Evolutionary conservation across 768 basidiomycete species (phyloP), one percentile per base, ranked within the genome.

Genomic region (Leccinum disarticulatum): DNA sequence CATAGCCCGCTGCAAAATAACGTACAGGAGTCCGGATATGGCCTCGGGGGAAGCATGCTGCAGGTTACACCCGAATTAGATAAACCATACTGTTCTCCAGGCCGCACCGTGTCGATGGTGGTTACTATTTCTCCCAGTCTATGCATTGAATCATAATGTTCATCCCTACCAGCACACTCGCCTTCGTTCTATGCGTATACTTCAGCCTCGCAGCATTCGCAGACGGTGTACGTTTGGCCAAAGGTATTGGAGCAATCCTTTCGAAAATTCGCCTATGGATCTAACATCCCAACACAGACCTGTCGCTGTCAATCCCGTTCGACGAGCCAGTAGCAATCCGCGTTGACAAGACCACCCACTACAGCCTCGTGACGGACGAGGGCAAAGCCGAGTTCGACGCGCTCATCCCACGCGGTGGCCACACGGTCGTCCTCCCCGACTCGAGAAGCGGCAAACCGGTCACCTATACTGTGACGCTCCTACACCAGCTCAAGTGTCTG

Each of bases 361-460:
- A 62, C 38, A 62, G 33, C 52, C 62, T 63, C 33, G 6, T 9
- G 38, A n/a, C 61, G 6, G 60, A 62, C 15, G 60, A 63, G 17
- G 62, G 62, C 9, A 63, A 62, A 50, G 59, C 36, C 7, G 59
- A 62, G 41, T 61, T 62, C 35, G 62, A 63, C n/a, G 60, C 62
- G 13, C 60, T 62, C 61, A 54, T 63, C 28, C 62, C 62, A 3
- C 31, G 4, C 15, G 60, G 55, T 1, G 62, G 52, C 6, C 61
- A 61, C 28, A 63, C 60, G 1, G 52, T 62, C 19, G 48, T 57
- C 38, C 38, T 63, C 3, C 62, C 62, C 5, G 52, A 63, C 52
- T 27, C 61, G 9, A 57, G 52, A 25, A 62, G 4, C n/a, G 55
- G 62, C 4, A 63, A 63, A 28, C 61, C 61, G 2, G 49, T 57